Evolutionary conservation across 345 rosid genomes (phyloP).

Genomic region (Citrus hindsii): DNA sequence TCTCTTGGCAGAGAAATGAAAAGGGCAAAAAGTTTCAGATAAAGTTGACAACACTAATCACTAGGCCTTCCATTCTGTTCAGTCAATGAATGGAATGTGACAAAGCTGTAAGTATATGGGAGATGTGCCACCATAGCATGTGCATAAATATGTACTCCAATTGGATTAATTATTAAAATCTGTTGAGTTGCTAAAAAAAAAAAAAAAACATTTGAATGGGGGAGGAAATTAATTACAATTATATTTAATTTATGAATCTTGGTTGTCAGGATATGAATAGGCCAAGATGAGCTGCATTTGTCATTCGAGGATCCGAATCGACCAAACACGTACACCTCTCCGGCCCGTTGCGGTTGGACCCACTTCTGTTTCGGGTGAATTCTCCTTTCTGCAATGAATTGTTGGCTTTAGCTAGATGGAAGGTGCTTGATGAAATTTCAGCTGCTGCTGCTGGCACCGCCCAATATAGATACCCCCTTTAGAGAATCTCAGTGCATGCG

Average conservation of each 20-base stretch:
- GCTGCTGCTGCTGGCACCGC: conserved; percentile 15
- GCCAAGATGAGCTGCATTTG: background rate
- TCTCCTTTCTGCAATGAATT: background rate
- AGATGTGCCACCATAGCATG: background rate
- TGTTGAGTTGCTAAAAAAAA: too few species aligned
- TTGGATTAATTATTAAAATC: too few species aligned
- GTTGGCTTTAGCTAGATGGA: background rate
- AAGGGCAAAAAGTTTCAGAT: background rate
- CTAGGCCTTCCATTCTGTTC: background rate
- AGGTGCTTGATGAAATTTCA: background rate
- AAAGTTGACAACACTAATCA: background rate
- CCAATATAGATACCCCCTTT: background rate
- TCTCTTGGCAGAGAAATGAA: background rate
- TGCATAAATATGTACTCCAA: background rate
- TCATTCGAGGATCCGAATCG: background rate
- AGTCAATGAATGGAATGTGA: background rate
- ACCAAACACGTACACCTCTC: background rate
- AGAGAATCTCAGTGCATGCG: conserved; percentile 14
- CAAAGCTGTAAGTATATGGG: background rate
- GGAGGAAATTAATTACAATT: too few species aligned
- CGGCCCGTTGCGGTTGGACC: background rate
- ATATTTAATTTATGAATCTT: too few species aligned
- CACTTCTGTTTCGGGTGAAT: background rate
- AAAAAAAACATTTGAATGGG: too few species aligned
- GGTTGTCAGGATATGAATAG: too few species aligned